phyloP scores from a whole-genome alignment of 2,329 filamentous ascomycete species.

The Aureobasidium pullulans region DNA sequence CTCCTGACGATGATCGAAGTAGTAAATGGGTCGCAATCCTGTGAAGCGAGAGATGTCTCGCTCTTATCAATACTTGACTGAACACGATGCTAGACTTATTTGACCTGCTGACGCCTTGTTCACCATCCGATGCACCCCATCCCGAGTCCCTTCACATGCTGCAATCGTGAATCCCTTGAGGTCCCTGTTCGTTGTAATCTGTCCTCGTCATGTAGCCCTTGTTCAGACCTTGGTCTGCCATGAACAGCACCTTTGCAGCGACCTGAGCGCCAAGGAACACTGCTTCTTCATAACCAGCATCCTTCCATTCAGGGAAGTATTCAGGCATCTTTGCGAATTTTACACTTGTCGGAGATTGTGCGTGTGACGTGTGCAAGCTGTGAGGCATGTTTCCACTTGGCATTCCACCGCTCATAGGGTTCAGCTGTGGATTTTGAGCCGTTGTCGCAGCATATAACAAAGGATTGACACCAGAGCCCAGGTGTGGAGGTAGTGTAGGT shows the following conservation, averaged over 20 bases:
- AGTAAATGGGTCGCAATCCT: background rate
- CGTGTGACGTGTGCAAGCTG: constrained; percentile 54
- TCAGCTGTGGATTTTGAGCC: constrained; percentile 49
- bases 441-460: constrained; percentile 87
- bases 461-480: constrained; percentile 62
- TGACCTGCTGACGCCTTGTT: background rate
- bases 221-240: constrained; percentile 57
- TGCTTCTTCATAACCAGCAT: constrained; percentile 65
- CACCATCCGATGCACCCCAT: background rate
- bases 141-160: constrained; percentile 2
- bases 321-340: constrained; percentile 70
- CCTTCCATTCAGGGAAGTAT: constrained; percentile 88
- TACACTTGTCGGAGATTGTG: constrained; percentile 76
- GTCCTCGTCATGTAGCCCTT: constrained; percentile 64
- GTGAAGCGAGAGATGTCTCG: background rate
- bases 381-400: constrained; percentile 29
- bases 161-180: constrained; percentile 55
- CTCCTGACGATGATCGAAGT: background rate
- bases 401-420: constrained; percentile 27
- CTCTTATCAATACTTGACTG: background rate
- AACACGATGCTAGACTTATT: background rate
- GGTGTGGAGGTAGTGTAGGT: constrained; percentile 35
- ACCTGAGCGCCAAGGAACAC: constrained; percentile 84
- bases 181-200: constrained; percentile 62
- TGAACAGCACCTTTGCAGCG: constrained; percentile 67